Conservation (phyloP, 1,284 basidiomycete species). For the Hypsizygus ulmarius region DNA sequence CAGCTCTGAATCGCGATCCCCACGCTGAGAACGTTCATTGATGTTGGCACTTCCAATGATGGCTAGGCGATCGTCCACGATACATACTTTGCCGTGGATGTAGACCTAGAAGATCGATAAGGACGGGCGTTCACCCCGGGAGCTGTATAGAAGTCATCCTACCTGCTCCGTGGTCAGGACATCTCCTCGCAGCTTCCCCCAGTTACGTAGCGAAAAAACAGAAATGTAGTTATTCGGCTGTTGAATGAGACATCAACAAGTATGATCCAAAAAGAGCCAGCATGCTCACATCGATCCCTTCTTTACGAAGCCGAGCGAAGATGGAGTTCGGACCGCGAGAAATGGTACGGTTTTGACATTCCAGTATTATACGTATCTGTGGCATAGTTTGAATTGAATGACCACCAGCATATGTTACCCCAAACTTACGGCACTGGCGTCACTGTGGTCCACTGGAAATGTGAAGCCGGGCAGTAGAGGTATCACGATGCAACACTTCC, state of each 20-base stretch:
- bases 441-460: slow-evolving; percentile 88
- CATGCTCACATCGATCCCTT: slow-evolving; percentile 79
- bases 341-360: slow-evolving; percentile 92
- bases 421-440: slow-evolving; percentile 80
- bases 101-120: slow-evolving; percentile 57
- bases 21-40: slow-evolving; percentile 94
- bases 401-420: neutral
- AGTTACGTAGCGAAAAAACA: slow-evolving; percentile 90
- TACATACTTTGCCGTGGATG: slow-evolving; percentile 88
- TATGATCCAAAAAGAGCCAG: slow-evolving; percentile 3
- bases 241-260: slow-evolving; percentile 13
- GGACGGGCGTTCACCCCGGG: neutral
- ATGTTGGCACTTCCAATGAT: slow-evolving; percentile 99
- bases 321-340: slow-evolving; percentile 91
- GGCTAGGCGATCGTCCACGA: slow-evolving; percentile 95
- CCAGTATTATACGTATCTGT: slow-evolving; percentile 87
- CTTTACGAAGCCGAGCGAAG: slow-evolving; percentile 81
- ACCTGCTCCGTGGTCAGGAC: slow-evolving; percentile 88
- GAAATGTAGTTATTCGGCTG: slow-evolving; percentile 92
- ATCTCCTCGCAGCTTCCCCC: slow-evolving; percentile 89
- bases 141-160: slow-evolving; percentile 15
- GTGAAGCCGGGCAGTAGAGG: slow-evolving; percentile 94
- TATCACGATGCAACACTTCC: slow-evolving; percentile 94
- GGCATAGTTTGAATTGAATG: neutral
- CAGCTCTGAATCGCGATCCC: slow-evolving; percentile 95